phyloP scores from a whole-genome alignment of 768 basidiomycete genomes.

The Leccinum longicurvipes region DNA sequence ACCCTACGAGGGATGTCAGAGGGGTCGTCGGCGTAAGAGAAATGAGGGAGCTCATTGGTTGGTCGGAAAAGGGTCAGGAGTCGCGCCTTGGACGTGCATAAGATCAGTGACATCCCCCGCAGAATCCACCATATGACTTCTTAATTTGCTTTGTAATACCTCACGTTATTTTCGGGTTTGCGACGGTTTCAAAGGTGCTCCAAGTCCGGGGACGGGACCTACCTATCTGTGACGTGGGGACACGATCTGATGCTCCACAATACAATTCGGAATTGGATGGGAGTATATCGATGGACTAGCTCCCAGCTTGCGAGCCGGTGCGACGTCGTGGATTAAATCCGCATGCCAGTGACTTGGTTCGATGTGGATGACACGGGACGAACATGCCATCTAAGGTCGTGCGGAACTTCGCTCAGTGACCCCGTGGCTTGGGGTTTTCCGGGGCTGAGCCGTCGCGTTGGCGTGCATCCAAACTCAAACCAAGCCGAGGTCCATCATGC shows the following conservation, averaged over 20 bases:
- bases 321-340: not conserved
- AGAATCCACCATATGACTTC: constrained; percentile 6
- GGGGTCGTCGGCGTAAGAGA: constrained; percentile 67
- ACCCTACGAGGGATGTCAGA: constrained; percentile 45
- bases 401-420: constrained; percentile 1
- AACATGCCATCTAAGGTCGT: constrained; percentile 9
- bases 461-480: not conserved
- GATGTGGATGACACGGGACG: constrained; percentile 4
- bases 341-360: constrained; percentile 9
- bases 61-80: constrained; percentile 40
- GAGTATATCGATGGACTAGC: constrained; percentile 5
- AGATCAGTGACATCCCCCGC: constrained; percentile 9
- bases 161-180: constrained; percentile 16
- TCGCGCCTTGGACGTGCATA: constrained; percentile 17
- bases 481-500: not conserved
- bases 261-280: constrained; percentile 1
- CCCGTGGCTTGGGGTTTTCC: constrained; percentile 1
- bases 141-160: constrained; percentile 2
- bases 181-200: constrained; percentile 14
- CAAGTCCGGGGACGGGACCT: constrained; percentile 7
- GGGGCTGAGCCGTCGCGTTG: constrained; percentile 3
- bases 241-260: constrained; percentile 12
- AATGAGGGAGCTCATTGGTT: constrained; percentile 78
- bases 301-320: constrained; percentile 12
- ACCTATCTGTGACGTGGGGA: constrained; percentile 22